Evolutionary conservation across 2,329 filamentous ascomycete species (phyloP), one percentile per base, ranked within the genome.

Genomic region (Hirsutella thompsonii): DNA sequence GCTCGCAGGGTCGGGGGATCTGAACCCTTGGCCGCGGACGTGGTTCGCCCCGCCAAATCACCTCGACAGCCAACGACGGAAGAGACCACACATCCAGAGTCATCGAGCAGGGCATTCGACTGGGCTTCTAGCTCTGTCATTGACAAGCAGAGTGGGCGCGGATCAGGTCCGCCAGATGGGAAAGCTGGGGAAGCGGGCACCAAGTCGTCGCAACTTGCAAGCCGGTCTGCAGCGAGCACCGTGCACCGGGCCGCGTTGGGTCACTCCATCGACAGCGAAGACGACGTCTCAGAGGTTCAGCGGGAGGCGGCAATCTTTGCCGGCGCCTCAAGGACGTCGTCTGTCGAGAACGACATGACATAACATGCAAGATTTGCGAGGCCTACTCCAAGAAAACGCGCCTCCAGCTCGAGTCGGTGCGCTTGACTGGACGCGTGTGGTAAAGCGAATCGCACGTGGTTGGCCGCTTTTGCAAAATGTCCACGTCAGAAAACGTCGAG

Each of bases 401-500:
- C 18, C 30, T 20, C 16, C 16, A 13, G 19, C 8, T 30, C 19
- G 19, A 32, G 18, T n/a, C 16, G 34, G 2, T 11, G 14, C 34
- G 20, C 34, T 36, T 36, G 34, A 20, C 10, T 18, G 18, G 19
- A n/a, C 16, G 34, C 10, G 18, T 36, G 34, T 21, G 34, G 34
- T 13, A 21, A 36, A 19, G n/a, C 18, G 34, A 19, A 5, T 11
- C 14, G 34, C 35, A 23, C 16, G 37, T 33, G 28, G 37, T 33
- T 26, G 37, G 19, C 18, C 30, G 28, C 19, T 11, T 26, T 26
- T 16, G 13, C 13, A 29, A 19, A 20, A 14, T 11, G 28, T 21
- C 37, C 37, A 39, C 37, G 37, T 39, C 37, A 39, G 37, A 32
- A 26, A 26, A 26, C n/a, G n/a, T n/a, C n/a, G 11, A 26, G 6